Percentiles rank a stretch among this genome's conserved stretches.
These are phyloP conservation scores for Cordyceps cicadae DNA, from an alignment of 2,329 filamentous ascomycete genomes.

Conservation along the genomic window DNA sequence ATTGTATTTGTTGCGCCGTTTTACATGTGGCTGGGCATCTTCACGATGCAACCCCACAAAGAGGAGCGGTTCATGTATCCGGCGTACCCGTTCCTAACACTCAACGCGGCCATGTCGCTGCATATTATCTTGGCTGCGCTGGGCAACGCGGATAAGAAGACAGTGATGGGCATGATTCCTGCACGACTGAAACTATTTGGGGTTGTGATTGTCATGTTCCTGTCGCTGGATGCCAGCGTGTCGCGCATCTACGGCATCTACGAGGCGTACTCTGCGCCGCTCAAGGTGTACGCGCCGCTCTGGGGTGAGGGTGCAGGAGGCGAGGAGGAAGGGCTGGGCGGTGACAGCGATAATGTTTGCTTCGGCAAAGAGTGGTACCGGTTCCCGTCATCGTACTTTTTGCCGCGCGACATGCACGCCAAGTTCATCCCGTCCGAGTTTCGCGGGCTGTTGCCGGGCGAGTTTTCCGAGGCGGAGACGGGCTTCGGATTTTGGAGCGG, in stretches of 20 bases:
- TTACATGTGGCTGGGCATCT: slow-evolving; percentile 90
- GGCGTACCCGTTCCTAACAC: slow-evolving; percentile 77
- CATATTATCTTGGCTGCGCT: slow-evolving; percentile 72
- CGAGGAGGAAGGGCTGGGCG: slow-evolving; percentile 41
- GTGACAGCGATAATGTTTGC: slow-evolving; percentile 64
- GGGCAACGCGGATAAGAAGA: slow-evolving; percentile 60
- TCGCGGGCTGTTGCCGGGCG: slow-evolving; percentile 76
- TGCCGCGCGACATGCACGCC: slow-evolving; percentile 73
- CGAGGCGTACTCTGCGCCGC: slow-evolving; percentile 74
- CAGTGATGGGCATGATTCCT: slow-evolving; percentile 63
- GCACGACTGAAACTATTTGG: slow-evolving; percentile 62
- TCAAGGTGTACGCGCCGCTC: slow-evolving; percentile 62
- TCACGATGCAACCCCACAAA: slow-evolving; percentile 89
- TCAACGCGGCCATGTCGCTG: slow-evolving; percentile 79
- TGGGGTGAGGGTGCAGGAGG: slow-evolving; percentile 42
- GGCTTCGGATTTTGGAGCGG: slow-evolving; percentile 70
- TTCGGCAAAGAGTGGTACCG: slow-evolving; percentile 98
- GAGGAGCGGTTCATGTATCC: slow-evolving; percentile 99
- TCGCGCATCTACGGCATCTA: slow-evolving; percentile 69
- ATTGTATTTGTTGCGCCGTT: slow-evolving; percentile 76
- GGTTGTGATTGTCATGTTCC: slow-evolving; percentile 52
- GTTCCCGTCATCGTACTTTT: slow-evolving; percentile 86
- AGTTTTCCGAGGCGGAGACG: slow-evolving; percentile 68
- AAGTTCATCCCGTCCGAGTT: slow-evolving; percentile 93
- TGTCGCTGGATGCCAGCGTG: slow-evolving; percentile 58